Base-by-base conservation (phyloP, 164 flowering plant genomes). In the Magnolia changhungtana region DNA sequence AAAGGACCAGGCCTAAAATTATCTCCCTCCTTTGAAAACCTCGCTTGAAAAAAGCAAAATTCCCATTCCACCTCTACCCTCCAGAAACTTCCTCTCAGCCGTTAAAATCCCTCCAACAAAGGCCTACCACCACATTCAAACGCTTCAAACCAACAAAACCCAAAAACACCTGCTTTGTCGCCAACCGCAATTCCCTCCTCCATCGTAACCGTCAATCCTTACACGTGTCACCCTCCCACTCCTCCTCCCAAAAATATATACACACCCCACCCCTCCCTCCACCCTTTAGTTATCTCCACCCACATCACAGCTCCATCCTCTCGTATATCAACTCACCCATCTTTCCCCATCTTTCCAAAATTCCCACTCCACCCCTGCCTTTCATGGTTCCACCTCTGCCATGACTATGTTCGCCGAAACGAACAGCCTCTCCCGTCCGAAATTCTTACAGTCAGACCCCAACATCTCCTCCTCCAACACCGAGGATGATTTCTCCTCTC, bases 361-460 rank as follows among this genome's bases (percentile, higher is more conserved):
- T 71, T 51, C 52, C 52, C 6, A 31, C 51, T 71, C 52, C 2
- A 1, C 51, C 72, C 51, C 21, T 68, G 18, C 65, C 20, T n/a
- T 59, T 8, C 63, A 13, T 59, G 16, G 11, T 13, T 59, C 19
- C 19, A 59, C n/a, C n/a, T 8, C 14, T 64, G 11, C 27, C n/a
- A 68, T 68, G 71, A 70, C 72, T 0, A 50, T 70, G 72, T 70
- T 70, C 58, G 58, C 27, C 8, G 72, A 70, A 45, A 49, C 31
- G 16, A 50, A 50, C 72, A 49, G 72, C 24, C 16, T 49, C 23
- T n/a, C 58, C 14, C 24, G 72, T 23, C 72, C 72, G 24, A 70
- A 50, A 20, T 70, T 1, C 50, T 77, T 82, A 13, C 74, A 79
- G 8, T 77, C 88, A 2, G 87, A 84, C 29, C 86, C 86, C 2